phyloP scores from a whole-genome alignment of 1,139 yeast species.

The Ogataea hybrid region DNA sequence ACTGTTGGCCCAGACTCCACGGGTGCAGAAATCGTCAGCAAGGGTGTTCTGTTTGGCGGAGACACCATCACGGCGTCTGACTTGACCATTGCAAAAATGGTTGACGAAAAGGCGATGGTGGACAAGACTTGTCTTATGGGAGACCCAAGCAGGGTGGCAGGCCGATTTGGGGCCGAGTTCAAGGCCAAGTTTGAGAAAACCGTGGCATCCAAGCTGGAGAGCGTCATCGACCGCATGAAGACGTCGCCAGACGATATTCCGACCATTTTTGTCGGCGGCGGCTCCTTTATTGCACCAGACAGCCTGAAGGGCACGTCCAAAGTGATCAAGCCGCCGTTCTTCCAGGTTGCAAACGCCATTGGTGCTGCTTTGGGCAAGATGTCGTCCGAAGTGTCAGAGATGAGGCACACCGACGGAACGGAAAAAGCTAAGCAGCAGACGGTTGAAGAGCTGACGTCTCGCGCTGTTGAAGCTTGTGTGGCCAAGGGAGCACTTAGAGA shows the following conservation, averaged over 20 bases:
- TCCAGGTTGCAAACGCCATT: slow-evolving; percentile 35
- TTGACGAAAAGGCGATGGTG: background rate
- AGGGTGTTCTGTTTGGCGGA: slow-evolving; percentile 33
- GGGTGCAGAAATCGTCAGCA: slow-evolving; percentile 32
- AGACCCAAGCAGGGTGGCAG: slow-evolving; percentile 15
- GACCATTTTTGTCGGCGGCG: slow-evolving; percentile 35
- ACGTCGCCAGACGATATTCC: slow-evolving; percentile 34
- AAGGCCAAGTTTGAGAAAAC: slow-evolving; percentile 13
- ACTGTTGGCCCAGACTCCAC: slow-evolving; percentile 35
- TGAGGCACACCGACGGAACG: slow-evolving; percentile 17
- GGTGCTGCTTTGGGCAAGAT: slow-evolving; percentile 36
- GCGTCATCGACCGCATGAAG: slow-evolving; percentile 33
- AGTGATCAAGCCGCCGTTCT: slow-evolving; percentile 32
- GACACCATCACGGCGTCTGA: slow-evolving; percentile 32
- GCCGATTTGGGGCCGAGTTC: slow-evolving; percentile 10
- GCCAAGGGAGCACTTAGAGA: slow-evolving; percentile 28
- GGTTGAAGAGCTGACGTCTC: slow-evolving; percentile 27
- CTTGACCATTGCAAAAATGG: slow-evolving; percentile 25
- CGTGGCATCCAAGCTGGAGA: slow-evolving; percentile 25
- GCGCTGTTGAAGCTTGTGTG: slow-evolving; percentile 26
- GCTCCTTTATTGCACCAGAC: slow-evolving; percentile 34
- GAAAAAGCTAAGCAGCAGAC: slow-evolving; percentile 28
- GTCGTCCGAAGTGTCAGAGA: slow-evolving; percentile 23
- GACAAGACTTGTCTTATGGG: slow-evolving; percentile 16
- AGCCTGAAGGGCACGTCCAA: slow-evolving; percentile 30